These are phyloP conservation scores for Elaeis oleifera DNA, from an alignment of 202 grass and related monocot genomes.

Conservation along the genomic window DNA sequence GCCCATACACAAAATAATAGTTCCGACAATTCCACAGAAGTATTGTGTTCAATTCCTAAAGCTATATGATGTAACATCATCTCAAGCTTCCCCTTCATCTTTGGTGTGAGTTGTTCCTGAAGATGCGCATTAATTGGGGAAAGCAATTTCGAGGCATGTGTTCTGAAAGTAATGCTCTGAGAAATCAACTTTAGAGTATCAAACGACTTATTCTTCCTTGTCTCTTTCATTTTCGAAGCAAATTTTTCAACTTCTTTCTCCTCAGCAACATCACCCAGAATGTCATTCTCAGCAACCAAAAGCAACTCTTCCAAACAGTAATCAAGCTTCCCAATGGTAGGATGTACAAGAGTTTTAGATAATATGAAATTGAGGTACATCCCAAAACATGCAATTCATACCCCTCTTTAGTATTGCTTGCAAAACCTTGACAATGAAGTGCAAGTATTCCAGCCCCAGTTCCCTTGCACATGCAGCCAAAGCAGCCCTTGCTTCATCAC, in stretches of 20 bases:
- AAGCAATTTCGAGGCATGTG: constrained; percentile 66
- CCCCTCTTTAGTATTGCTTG: constrained; percentile 80
- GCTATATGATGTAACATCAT: constrained; percentile 79
- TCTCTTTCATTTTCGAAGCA: constrained; percentile 98
- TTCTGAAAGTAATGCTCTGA: constrained; percentile 69
- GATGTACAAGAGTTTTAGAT: constrained; percentile 43
- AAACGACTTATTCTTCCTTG: constrained; percentile 88
- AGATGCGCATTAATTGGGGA: constrained; percentile 54
- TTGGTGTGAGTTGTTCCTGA: constrained; percentile 63
- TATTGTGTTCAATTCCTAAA: constrained; percentile 75
- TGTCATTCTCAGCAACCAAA: constrained; percentile 61
- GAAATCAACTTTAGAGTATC: constrained; percentile 76
- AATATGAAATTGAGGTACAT: constrained; percentile 81
- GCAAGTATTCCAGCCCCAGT: constrained; percentile 81
- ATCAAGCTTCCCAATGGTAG: constrained; percentile 52
- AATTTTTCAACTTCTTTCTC: constrained; percentile 98
- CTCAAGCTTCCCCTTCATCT: constrained; percentile 57
- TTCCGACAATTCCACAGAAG: constrained; percentile 54
- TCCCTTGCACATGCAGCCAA: constrained; percentile 85
- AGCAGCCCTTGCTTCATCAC: constrained; percentile 78
- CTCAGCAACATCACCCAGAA: constrained; percentile 83
- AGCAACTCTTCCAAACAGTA: constrained; percentile 86
- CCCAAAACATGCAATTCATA: constrained; percentile 94
- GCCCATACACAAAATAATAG: constrained; percentile 64
- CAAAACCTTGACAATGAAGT: constrained; percentile 79